phyloP scores from a whole-genome alignment of 495 filamentous ascomycete genomes.

The Talaromyces liani region DNA sequence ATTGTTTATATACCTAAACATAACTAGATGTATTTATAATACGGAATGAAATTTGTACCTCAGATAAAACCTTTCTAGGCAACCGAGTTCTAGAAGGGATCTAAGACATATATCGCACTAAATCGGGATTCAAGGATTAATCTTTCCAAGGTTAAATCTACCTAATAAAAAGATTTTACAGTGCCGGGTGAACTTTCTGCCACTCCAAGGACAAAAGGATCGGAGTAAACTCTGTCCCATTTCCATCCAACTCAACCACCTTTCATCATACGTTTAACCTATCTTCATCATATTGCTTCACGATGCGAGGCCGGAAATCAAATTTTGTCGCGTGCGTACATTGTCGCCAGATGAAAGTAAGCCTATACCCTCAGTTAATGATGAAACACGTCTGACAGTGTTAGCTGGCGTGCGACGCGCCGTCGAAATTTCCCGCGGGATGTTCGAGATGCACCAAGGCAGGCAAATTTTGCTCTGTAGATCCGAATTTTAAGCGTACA shows the following conservation, averaged over 20 bases:
- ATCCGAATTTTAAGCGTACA: not conserved
- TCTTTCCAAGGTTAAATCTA: not conserved
- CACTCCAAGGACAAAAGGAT: not conserved
- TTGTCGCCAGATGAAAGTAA: slow-evolving; percentile 9
- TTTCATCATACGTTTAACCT: not conserved
- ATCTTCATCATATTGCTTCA: not conserved
- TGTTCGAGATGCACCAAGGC: slow-evolving; percentile 8
- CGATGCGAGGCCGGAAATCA: slow-evolving; percentile 1
- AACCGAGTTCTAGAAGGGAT: not conserved
- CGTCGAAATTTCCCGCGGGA: slow-evolving; percentile 1
- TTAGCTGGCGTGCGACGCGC: slow-evolving; percentile 7
- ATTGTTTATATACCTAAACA: too few relatives aligned
- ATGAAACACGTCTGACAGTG: not conserved
- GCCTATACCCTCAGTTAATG: not conserved
- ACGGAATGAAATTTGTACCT: too few relatives aligned
- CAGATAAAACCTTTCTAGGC: too few relatives aligned
- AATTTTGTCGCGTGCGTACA: slow-evolving; percentile 7
- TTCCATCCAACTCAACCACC: not conserved
- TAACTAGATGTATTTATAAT: too few relatives aligned
- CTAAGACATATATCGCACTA: not conserved
- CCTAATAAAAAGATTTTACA: not conserved
- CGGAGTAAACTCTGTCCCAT: not conserved
- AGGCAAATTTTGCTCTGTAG: slow-evolving; percentile 4
- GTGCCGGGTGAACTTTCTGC: not conserved
- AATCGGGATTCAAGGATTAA: not conserved